A percentile compares a stretch with the other conserved stretches of the same genome.
These are phyloP conservation scores for Ramularia collo-cygni DNA, from an alignment of 2,329 filamentous ascomycete species.

Conservation along the genomic window DNA sequence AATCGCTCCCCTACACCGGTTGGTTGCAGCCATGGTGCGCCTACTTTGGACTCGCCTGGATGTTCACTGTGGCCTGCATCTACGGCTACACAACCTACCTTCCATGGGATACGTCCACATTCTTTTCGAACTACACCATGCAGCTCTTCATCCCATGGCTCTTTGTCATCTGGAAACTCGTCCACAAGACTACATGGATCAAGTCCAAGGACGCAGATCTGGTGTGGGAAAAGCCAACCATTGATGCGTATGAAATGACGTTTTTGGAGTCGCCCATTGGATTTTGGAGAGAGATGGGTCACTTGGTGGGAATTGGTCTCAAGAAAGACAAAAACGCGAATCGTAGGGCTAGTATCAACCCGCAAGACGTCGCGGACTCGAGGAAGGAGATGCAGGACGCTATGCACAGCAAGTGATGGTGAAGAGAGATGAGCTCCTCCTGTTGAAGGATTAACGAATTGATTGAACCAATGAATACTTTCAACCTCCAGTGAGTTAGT, in stretches of 20 bases:
- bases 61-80: conserved; percentile 35
- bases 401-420: conserved; percentile 2
- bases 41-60: conserved; percentile 27
- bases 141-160: conserved; percentile 20
- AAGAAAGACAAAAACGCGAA: conserved; percentile 10
- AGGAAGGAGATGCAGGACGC: conserved; percentile 8
- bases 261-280: conserved; percentile 43
- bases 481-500: too few relatives aligned
- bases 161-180: conserved; percentile 50
- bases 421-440: too few relatives aligned
- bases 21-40: conserved; percentile 52
- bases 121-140: conserved; percentile 45
- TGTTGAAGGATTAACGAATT: too few relatives aligned
- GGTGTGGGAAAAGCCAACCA: conserved; percentile 52
- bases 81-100: conserved; percentile 52
- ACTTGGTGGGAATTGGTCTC: conserved; percentile 34
- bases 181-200: conserved; percentile 53
- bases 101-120: conserved; percentile 39
- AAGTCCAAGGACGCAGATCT: conserved; percentile 50
- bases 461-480: too few relatives aligned
- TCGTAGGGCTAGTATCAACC: conserved; percentile 8
- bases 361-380: conserved; percentile 9
- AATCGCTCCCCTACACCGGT: conserved; percentile 50
- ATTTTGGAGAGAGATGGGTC: conserved; percentile 49
- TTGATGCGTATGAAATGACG: conserved; percentile 51